Evolutionary conservation across 1,284 basidiomycete genomes (phyloP).

Genomic region (Naganishia sp.): DNA sequence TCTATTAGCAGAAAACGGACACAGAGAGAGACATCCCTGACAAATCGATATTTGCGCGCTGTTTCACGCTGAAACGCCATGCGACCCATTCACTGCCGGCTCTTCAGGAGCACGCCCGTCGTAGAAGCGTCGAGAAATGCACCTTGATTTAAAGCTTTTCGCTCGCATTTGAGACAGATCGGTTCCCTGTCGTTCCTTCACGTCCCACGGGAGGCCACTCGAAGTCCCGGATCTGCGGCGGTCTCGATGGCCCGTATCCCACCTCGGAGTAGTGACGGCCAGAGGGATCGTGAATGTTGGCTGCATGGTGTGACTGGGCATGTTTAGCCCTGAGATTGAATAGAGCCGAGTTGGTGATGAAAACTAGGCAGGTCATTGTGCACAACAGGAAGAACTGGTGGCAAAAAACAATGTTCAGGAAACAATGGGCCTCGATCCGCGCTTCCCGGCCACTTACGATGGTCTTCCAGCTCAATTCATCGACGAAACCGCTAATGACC

Average conservation of each 20-base stretch:
- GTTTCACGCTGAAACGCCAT: too few relatives aligned
- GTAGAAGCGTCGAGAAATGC: too few relatives aligned
- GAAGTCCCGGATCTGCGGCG: conserved; percentile 23
- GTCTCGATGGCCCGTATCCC: conserved; percentile 1
- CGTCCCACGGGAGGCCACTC: conserved; percentile 25
- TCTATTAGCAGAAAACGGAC: too few relatives aligned
- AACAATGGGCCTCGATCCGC: not conserved
- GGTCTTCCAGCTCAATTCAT: conserved; percentile 95
- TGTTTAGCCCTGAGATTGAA: conserved; percentile 54
- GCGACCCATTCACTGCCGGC: too few relatives aligned
- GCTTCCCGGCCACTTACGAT: conserved; percentile 61
- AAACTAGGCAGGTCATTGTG: conserved; percentile 73
- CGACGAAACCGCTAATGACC: conserved; percentile 93
- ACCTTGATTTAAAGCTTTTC: too few relatives aligned
- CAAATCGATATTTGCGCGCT: too few relatives aligned
- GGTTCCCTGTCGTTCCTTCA: not conserved
- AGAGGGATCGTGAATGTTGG: not conserved
- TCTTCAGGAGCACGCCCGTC: too few relatives aligned
- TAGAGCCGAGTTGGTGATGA: conserved; percentile 78
- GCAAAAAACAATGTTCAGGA: conserved; percentile 4
- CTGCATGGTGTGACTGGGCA: conserved; percentile 14
- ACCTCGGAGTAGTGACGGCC: not conserved
- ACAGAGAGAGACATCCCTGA: too few relatives aligned
- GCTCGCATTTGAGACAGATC: conserved; percentile 6
- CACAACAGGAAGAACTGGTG: conserved; percentile 72